Evolutionary conservation across 2,329 filamentous ascomycete genomes (phyloP).

Genomic region (Eutypella sp.): DNA sequence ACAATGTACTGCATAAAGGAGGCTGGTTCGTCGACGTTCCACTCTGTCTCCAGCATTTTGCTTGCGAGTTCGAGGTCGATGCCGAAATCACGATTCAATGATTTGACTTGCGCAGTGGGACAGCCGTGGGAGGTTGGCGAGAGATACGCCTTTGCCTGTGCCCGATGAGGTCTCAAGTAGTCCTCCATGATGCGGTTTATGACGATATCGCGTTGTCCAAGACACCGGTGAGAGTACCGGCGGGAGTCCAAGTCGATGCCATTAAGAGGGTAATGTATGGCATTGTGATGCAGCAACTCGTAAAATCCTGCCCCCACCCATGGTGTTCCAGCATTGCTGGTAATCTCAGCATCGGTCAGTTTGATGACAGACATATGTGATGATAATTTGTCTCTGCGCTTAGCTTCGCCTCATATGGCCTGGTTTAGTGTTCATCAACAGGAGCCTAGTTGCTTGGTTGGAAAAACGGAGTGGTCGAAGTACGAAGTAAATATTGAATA

Average conservation of each 20-base stretch:
- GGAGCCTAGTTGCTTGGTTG: no score
- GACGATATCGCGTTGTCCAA: conserved; percentile 27
- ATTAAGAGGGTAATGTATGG: conserved; percentile 30
- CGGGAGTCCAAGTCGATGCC: conserved; percentile 26
- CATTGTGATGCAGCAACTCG: no score
- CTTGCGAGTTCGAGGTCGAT: conserved; percentile 23
- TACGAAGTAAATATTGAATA: no score
- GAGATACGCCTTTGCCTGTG: conserved; percentile 9
- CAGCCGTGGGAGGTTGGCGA: neutral
- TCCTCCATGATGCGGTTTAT: conserved; percentile 27
- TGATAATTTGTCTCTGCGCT: no score
- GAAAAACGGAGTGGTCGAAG: no score
- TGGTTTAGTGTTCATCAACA: no score
- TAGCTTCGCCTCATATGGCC: no score
- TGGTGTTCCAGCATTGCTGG: no score
- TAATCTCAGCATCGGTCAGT: no score
- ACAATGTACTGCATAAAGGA: neutral
- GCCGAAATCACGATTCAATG: conserved; percentile 17
- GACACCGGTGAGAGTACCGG: conserved; percentile 28
- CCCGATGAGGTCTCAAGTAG: conserved; percentile 19
- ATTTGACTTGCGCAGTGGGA: conserved; percentile 14
- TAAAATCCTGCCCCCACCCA: no score
- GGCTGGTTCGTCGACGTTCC: neutral
- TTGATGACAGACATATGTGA: no score
- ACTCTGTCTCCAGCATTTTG: conserved; percentile 20